Conservation (phyloP, 768 basidiomycete genomes). For the Scleroderma citrinum region DNA sequence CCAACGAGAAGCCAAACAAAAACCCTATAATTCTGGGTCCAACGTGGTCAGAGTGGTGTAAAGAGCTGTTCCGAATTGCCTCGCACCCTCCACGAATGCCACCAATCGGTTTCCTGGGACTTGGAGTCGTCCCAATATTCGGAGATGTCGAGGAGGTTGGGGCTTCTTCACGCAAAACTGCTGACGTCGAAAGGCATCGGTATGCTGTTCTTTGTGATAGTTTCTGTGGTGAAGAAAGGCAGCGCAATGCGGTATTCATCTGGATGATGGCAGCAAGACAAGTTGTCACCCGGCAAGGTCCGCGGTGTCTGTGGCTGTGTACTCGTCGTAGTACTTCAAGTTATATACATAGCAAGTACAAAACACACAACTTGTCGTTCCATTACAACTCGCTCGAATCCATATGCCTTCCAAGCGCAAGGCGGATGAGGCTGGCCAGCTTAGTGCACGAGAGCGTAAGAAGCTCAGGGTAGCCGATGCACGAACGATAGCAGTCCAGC, state of each 20-base stretch:
- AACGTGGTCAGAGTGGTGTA: neutral
- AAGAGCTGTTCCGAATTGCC: conserved; percentile 3
- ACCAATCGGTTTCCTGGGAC: conserved; percentile 71
- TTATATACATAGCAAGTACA: too few relatives aligned
- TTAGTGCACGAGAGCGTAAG: conserved; percentile 52
- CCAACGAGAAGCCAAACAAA: conserved; percentile 84
- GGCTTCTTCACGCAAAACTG: conserved; percentile 38
- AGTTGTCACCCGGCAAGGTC: conserved; percentile 7
- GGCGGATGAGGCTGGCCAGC: conserved; percentile 24
- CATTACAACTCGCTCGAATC: too few relatives aligned
- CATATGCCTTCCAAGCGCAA: conserved; percentile 41
- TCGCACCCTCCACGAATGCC: conserved; percentile 61
- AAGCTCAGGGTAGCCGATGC: conserved; percentile 60
- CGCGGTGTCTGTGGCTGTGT: neutral
- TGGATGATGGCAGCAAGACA: conserved; percentile 10
- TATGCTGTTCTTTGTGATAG: conserved; percentile 12
- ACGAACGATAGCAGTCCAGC: conserved; percentile 63
- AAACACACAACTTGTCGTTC: too few relatives aligned
- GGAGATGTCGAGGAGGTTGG: conserved; percentile 24
- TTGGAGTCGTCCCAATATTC: conserved; percentile 49
- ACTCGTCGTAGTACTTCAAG: too few relatives aligned
- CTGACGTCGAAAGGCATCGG: conserved; percentile 42
- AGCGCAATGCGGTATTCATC: conserved; percentile 25
- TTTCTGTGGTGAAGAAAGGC: conserved; percentile 15
- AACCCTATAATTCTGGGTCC: conserved; percentile 79